A percentile compares a stretch with the other conserved stretches of the same genome.
Evolutionary conservation across 441 rosid species (phyloP).

Genomic region (Omphalea diandra): DNA sequence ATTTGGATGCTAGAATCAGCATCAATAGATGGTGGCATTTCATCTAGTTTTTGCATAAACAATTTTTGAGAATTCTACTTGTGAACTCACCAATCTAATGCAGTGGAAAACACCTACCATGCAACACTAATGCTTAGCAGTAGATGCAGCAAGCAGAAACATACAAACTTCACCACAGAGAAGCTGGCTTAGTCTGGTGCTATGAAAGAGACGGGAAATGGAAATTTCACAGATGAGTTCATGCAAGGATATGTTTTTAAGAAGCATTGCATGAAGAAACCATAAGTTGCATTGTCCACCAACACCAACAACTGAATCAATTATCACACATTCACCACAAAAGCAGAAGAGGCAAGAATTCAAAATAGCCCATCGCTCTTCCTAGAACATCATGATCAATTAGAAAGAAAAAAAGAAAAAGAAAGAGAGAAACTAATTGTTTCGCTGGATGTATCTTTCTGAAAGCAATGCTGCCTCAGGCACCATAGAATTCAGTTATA

Average conservation of each 20-base stretch:
- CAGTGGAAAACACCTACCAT: too few relatives aligned
- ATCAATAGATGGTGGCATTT: too few relatives aligned
- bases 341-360: background rate
- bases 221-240: background rate
- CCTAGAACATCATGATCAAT: conserved; percentile 8
- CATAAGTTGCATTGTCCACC: background rate
- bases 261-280: background rate
- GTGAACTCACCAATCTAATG: too few relatives aligned
- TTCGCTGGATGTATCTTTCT: background rate
- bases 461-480: background rate
- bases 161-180: too few relatives aligned
- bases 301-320: background rate
- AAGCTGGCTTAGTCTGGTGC: too few relatives aligned
- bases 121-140: too few relatives aligned
- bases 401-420: too few relatives aligned
- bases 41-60: too few relatives aligned
- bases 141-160: too few relatives aligned
- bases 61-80: too few relatives aligned
- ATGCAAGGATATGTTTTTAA: background rate
- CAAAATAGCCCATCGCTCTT: background rate
- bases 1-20: too few relatives aligned
- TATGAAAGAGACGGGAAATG: too few relatives aligned
- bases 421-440: background rate
- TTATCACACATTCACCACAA: conserved; percentile 10
- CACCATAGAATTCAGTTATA: conserved; percentile 34